phyloP scores from a whole-genome alignment of 768 basidiomycete species.

The Mrakia blollopis region DNA sequence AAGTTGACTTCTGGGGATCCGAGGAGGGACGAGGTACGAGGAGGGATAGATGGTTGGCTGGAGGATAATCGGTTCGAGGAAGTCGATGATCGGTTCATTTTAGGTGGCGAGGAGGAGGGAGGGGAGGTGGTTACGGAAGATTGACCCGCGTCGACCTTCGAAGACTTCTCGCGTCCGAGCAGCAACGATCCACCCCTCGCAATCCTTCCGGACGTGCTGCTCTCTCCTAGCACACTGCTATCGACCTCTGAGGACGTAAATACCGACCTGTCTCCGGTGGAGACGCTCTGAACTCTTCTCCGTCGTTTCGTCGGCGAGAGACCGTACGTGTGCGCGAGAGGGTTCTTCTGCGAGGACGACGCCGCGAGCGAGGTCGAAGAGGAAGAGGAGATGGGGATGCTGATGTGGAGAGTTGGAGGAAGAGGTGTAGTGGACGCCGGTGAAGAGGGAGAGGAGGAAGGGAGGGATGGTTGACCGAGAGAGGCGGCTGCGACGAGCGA shows the following conservation, averaged over 20 bases:
- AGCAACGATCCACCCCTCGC: neutral
- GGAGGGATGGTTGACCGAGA: neutral
- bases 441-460: neutral
- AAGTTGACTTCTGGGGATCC: neutral
- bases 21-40: neutral
- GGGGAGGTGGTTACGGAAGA: neutral
- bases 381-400: neutral
- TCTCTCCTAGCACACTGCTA: neutral
- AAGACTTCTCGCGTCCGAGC: neutral
- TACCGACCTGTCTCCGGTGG: neutral
- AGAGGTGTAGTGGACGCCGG: neutral
- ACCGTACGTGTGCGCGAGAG: neutral
- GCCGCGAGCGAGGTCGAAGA: neutral
- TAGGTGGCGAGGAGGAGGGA: neutral
- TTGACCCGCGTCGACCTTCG: neutral
- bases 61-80: neutral
- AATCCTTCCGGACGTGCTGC: neutral
- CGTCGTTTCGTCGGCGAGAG: neutral
- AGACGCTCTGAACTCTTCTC: slow-evolving; percentile 10
- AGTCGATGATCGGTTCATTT: neutral
- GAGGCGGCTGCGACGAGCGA: neutral
- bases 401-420: neutral
- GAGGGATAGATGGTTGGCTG: neutral
- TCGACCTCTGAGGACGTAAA: neutral
- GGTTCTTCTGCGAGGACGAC: neutral